Conservation (phyloP, 1,284 basidiomycete species). For the Ganoderma resinaceum region DNA sequence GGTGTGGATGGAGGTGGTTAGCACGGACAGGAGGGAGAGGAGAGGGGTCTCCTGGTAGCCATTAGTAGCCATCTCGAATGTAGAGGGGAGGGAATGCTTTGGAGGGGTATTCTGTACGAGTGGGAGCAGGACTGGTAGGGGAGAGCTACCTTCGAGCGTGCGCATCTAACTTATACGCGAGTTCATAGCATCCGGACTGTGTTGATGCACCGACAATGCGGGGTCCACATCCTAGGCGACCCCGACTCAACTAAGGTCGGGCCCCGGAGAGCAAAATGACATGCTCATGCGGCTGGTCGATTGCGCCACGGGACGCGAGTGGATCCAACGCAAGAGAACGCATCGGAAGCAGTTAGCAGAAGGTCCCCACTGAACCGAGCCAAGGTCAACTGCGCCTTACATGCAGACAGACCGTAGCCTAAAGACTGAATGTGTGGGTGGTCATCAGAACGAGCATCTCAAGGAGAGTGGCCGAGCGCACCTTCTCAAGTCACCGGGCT, state of each 20-base stretch:
- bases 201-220: neutral
- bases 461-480: neutral
- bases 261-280: neutral
- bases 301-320: neutral
- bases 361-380: neutral
- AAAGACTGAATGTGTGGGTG: neutral
- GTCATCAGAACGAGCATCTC: neutral
- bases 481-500: neutral
- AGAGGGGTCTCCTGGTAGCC: neutral
- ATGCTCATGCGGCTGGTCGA: neutral
- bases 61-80: neutral
- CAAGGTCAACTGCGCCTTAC: neutral
- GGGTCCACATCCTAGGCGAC: neutral
- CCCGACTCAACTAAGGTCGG: neutral
- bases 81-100: neutral
- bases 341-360: neutral
- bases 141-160: neutral
- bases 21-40: conserved; percentile 5
- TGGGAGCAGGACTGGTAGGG: neutral
- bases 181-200: neutral
- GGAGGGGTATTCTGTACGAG: neutral
- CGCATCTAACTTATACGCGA: neutral
- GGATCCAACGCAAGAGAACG: neutral
- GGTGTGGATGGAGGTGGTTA: conserved; percentile 5
- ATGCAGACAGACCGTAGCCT: neutral